These are phyloP conservation scores for Neurospora terricola DNA, from an alignment of 495 filamentous ascomycete genomes.

Conservation along the genomic window DNA sequence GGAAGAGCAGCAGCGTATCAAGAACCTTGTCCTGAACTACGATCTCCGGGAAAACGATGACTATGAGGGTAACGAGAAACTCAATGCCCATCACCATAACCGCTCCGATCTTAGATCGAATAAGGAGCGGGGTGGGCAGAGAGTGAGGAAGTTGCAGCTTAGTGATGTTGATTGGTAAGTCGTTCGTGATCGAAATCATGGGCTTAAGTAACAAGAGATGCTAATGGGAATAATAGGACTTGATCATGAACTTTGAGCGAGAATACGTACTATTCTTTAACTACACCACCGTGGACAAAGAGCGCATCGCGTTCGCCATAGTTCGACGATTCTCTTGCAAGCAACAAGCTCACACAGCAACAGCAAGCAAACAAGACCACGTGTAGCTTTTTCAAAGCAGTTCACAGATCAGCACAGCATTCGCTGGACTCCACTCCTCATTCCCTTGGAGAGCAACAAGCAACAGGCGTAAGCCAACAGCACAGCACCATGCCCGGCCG, in stretches of 20 bases:
- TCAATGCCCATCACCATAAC: slow-evolving; percentile 34
- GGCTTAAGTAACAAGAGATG: background rate
- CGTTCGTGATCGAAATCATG: background rate
- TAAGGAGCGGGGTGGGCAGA: slow-evolving; percentile 66
- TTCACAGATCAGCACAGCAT: background rate
- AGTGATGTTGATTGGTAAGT: slow-evolving; percentile 96
- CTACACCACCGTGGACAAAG: background rate
- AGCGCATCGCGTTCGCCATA: background rate
- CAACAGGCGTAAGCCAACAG: background rate
- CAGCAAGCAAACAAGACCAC: background rate
- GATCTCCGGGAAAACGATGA: slow-evolving; percentile 76
- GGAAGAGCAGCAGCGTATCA: slow-evolving; percentile 96
- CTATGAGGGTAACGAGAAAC: slow-evolving; percentile 42
- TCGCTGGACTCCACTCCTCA: background rate
- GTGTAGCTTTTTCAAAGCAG: background rate
- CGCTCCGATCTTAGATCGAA: slow-evolving; percentile 55
- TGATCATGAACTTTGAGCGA: slow-evolving; percentile 1
- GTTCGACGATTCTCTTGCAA: background rate
- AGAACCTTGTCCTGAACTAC: slow-evolving; percentile 92
- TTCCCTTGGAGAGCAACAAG: background rate
- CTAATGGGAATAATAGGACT: slow-evolving; percentile 3
- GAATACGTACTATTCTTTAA: background rate
- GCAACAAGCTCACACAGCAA: background rate
- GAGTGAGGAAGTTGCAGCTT: slow-evolving; percentile 82
- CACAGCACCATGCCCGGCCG: background rate